A percentile compares a stretch with the other conserved stretches of the same genome.
These are phyloP conservation scores for Aurantiochytrium sp. DNA, from an alignment of 108 stramenopile species.

Conservation along the genomic window DNA sequence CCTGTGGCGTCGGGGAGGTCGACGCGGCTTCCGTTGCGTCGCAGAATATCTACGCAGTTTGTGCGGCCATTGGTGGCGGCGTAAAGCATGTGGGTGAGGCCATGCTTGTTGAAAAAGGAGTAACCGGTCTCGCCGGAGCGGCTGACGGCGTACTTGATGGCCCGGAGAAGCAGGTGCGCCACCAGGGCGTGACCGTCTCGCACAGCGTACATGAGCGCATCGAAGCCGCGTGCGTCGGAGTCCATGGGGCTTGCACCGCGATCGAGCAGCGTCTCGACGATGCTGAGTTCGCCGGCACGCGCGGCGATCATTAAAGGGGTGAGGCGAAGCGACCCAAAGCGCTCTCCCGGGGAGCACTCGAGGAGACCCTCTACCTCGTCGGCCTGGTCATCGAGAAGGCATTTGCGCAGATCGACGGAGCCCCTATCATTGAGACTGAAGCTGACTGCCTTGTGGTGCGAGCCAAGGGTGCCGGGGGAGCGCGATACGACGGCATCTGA, in stretches of 20 bases:
- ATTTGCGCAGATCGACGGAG: not conserved
- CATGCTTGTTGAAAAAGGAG: not conserved
- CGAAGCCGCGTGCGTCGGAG: not conserved
- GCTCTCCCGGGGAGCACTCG: not conserved
- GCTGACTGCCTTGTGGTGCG: not conserved
- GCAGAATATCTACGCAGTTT: not conserved
- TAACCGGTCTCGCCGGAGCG: not conserved
- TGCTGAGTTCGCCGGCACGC: not conserved
- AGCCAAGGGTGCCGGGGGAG: not conserved
- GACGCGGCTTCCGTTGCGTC: not conserved
- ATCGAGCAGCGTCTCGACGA: not conserved
- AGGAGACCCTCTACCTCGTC: not conserved
- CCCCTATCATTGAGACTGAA: not conserved
- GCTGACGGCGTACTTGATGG: not conserved
- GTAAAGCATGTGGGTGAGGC: constrained; percentile 9
- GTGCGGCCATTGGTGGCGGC: not conserved
- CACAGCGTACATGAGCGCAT: constrained; percentile 16
- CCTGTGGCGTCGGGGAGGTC: not conserved
- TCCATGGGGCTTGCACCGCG: not conserved
- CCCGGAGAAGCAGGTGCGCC: not conserved
- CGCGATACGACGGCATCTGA: not conserved
- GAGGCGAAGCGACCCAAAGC: not conserved
- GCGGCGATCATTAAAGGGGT: not conserved
- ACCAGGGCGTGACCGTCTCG: not conserved
- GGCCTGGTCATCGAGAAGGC: not conserved